These are phyloP conservation scores for Detonula confervacea DNA, from an alignment of 352 stramenopile genomes.

Conservation along the genomic window DNA sequence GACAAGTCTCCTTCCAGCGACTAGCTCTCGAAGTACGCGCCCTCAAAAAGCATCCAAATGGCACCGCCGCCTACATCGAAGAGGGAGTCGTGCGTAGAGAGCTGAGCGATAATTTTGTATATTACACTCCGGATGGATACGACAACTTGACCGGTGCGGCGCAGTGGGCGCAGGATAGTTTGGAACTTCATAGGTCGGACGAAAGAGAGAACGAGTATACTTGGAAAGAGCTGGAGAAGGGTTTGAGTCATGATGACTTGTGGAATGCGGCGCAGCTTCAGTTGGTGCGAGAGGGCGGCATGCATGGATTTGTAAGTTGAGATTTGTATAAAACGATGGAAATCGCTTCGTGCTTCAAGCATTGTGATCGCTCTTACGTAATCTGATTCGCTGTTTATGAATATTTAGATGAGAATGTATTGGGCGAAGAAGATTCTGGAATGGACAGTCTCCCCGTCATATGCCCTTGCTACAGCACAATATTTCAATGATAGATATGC, in stretches of 20 bases:
- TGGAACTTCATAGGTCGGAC: constrained; percentile 88
- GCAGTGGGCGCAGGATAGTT: constrained; percentile 91
- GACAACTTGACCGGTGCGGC: constrained; percentile 90
- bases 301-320: constrained; percentile 87
- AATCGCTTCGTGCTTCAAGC: too few species aligned
- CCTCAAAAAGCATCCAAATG: constrained; percentile 86
- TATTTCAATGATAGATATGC: constrained; percentile 99
- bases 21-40: constrained; percentile 81
- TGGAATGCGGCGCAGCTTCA: constrained; percentile 99
- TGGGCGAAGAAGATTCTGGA: constrained; percentile 98
- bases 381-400: constrained; percentile 83
- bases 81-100: constrained; percentile 96
- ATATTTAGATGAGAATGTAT: constrained; percentile 92
- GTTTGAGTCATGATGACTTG: constrained; percentile 94
- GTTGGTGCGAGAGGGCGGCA: constrained; percentile 92
- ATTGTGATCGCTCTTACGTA: constrained; percentile 87
- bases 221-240: constrained; percentile 90
- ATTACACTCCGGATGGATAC: constrained; percentile 94
- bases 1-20: constrained; percentile 88
- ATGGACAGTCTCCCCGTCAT: constrained; percentile 92
- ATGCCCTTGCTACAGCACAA: constrained; percentile 92
- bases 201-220: constrained; percentile 91
- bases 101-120: constrained; percentile 96
- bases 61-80: constrained; percentile 94
- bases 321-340: neutral